phyloP scores from a whole-genome alignment of 345 rosid genomes.

The Durio zibethinus region DNA sequence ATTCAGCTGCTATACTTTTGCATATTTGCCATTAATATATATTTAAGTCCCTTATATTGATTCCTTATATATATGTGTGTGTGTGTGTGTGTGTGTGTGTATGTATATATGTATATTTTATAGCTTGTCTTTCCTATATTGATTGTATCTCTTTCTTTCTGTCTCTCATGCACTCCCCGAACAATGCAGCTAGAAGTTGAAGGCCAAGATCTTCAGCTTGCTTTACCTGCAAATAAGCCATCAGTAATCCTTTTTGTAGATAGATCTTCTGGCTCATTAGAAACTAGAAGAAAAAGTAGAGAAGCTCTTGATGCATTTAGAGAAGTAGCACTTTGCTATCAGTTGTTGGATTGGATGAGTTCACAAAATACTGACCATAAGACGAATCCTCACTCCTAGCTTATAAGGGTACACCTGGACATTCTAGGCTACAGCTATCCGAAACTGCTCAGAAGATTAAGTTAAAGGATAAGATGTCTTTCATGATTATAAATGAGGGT shows the following conservation, averaged over 20 bases:
- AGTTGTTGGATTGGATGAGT: conserved; percentile 27
- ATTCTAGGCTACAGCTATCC: conserved; percentile 40
- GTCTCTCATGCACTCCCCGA: conserved; percentile 1
- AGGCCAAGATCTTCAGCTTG: conserved; percentile 43
- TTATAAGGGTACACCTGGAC: conserved; percentile 36
- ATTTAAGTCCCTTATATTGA: conserved; percentile 6
- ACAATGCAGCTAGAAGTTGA: conserved; percentile 59
- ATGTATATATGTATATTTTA: no score
- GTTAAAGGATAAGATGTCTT: conserved; percentile 61
- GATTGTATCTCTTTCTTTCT: not conserved
- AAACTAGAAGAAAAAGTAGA: conserved; percentile 52
- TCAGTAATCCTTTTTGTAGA: conserved; percentile 83
- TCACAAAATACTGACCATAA: conserved; percentile 28
- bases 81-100: no score
- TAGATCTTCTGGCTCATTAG: conserved; percentile 56
- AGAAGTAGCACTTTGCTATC: conserved; percentile 52
- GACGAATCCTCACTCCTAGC: conserved; percentile 36
- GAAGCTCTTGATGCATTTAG: conserved; percentile 65
- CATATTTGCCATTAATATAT: conserved; percentile 6
- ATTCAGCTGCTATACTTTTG: not conserved
- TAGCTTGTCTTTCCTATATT: conserved; percentile 2
- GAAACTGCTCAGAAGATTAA: conserved; percentile 40
- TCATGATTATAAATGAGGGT: conserved; percentile 64
- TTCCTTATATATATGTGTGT: not conserved
- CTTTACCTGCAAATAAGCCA: conserved; percentile 65